Evolutionary conservation across 208 protist genomes (phyloP), one percentile per base, ranked within the genome.

Genomic region (Strigomonas culicis): DNA sequence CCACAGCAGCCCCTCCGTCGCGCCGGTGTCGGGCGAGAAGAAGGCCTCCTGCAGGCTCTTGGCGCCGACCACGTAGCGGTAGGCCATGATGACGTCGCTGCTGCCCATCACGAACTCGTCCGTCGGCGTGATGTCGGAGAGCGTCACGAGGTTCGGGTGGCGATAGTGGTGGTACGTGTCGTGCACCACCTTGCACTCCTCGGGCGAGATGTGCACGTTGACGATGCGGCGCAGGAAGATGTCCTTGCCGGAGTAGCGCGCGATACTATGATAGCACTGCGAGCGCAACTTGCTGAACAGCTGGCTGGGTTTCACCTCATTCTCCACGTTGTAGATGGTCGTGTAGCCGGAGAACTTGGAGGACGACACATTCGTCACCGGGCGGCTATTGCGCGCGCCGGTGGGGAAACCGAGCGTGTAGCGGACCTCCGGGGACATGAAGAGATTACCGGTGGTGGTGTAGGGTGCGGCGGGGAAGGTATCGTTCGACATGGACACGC

Each of bases 261-360:
- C 72, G 31, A 74, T 85, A n/a, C 84, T 93, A 49, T 91, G 86
- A 65, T 91, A 93, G 21, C 84, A 69, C 62, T 91, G 84, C 60
- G 78, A 90, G 59, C 66, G 74, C 58, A 89, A 44, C 63, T 87
- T 84, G n/a, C 78, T 70, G 57, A 82, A 69, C 63, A 88, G 77
- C 63, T 75, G 59, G 50, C 79, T 87, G 41, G 75, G 69, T 46
- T 72, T 79, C 28, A 81, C 60, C 63, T 86, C 80, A 41, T 78
- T 51, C 70, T 95, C 85, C 31, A 95, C 66, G 66, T 95, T 95
- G 79, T 88, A 92, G 60, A 95, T 90, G 57, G 89, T 91, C n/a
- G 82, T 90, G 78, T 91, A 95, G 47, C 73, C 69, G 43, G 82
- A 72, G 63, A 95, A 95, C 74, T 92, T 95, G 4, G 81, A 86